phyloP scores from a whole-genome alignment of 1,284 basidiomycete genomes.

The Cutaneotrichosporon mucoides region DNA sequence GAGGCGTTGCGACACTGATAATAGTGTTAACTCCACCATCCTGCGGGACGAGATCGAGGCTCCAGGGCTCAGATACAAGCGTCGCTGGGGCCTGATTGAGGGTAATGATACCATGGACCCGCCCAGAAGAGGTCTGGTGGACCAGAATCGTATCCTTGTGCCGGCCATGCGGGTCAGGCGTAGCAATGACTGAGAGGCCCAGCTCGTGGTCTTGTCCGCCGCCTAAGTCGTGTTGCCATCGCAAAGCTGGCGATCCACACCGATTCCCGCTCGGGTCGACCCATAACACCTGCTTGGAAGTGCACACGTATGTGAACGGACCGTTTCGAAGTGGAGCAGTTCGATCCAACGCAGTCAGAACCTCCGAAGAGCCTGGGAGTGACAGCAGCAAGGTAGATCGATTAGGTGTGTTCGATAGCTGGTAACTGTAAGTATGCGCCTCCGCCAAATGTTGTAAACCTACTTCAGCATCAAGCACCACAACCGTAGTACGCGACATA shows the following conservation, averaged over 20 bases:
- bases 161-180: not conserved
- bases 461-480: slow-evolving; percentile 30
- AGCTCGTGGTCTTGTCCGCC: slow-evolving; percentile 17
- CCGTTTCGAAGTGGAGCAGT: slow-evolving; percentile 19
- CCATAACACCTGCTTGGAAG: slow-evolving; percentile 37
- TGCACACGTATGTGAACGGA: slow-evolving; percentile 21
- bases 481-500: slow-evolving; percentile 21
- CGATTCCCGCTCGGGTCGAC: slow-evolving; percentile 24
- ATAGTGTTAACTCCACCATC: no score
- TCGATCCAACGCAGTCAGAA: slow-evolving; percentile 32
- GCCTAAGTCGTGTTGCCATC: slow-evolving; percentile 34
- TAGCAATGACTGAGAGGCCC: slow-evolving; percentile 15
- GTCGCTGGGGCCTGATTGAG: not conserved
- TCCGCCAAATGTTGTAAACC: not conserved
- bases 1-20: no score
- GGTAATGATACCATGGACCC: not conserved
- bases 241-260: slow-evolving; percentile 9
- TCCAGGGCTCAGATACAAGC: not conserved
- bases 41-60: not conserved
- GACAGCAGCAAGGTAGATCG: not conserved
- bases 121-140: not conserved
- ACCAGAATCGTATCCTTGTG: not conserved
- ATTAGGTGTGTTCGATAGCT: not conserved
- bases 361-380: not conserved
- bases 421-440: not conserved